Evolutionary conservation across 352 stramenopile genomes (phyloP), one percentile per base, ranked within the genome.

Genomic region (Phytopythium vexans): DNA sequence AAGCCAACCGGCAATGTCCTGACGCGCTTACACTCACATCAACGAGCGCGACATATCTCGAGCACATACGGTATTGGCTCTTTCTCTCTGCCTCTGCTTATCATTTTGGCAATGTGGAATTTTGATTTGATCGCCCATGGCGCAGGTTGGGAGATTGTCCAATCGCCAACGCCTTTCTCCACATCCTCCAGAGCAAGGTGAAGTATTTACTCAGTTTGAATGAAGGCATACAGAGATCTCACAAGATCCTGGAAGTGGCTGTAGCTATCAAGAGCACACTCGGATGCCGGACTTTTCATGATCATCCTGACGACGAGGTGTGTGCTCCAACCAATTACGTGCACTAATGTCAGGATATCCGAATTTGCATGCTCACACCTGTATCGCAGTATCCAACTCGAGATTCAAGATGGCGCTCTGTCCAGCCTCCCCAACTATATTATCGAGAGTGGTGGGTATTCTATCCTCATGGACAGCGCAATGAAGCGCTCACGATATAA

Each of bases 131-230:
- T 8, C 7, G 12, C 1, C 8, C 6, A 27, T 8, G 8, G 2
- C 6, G 6, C 33, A 82, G 72, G 16, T 31, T 75, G 33, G 67
- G 61, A 31, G 60, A 77, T 40, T 88, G 77, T 14, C 69, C 77
- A 21, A 62, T 85, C 7, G 64, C 74, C 14, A 83, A 80, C 41
- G 63, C 73, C n/a, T 81, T 78, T 50, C 54, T 77, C 6, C 77
- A 86, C 40, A 77, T 88, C 9, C 63, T 88, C 6, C 70, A 75
- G 50, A 82, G 66, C 62, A 74, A 77, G 58, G 62, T 81, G 35
- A 1, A 38, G 12, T 10, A 4, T n/a, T n/a, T n/a, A n/a, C n/a
- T n/a, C n/a, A n/a, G n/a, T n/a, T n/a, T n/a, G n/a, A n/a, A n/a
- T n/a, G 2, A 33, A 11, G 6, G 2, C 21, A 27, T 27, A 34